Percentiles rank a stretch among this genome's conserved stretches.
Evolutionary conservation across 2,329 filamentous ascomycete genomes (phyloP).

Genomic region (Hypoxylon rubiginosum): DNA sequence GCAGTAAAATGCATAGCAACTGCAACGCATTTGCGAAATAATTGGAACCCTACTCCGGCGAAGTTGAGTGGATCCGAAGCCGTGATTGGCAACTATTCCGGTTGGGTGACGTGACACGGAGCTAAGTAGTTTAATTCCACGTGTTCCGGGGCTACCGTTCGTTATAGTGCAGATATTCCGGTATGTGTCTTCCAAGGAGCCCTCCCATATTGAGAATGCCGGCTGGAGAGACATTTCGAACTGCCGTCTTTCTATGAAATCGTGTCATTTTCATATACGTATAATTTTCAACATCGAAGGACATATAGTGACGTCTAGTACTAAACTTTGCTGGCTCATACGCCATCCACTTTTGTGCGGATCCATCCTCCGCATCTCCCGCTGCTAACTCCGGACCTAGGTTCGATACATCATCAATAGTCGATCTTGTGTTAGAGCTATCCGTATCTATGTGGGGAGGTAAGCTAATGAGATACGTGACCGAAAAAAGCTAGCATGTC

Average conservation of each 20-base stretch:
- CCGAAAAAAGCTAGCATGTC: background rate
- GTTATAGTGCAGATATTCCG: background rate
- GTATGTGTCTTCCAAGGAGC: background rate
- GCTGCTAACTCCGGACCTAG: background rate
- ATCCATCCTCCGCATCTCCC: background rate
- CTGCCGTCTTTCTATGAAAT: background rate
- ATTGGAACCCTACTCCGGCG: background rate
- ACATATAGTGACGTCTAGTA: background rate
- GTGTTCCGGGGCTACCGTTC: background rate
- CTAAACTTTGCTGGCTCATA: background rate
- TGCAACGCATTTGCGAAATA: background rate
- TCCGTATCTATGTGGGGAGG: background rate
- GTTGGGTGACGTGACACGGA: background rate
- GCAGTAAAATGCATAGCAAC: background rate
- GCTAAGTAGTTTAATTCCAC: slow-evolving; percentile 16
- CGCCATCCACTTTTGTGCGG: slow-evolving; percentile 9
- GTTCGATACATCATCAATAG: background rate
- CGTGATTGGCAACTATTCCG: background rate
- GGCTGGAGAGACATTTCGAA: background rate
- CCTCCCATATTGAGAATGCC: background rate
- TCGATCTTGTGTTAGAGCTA: background rate
- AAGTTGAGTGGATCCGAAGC: background rate
- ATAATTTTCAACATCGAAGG: background rate
- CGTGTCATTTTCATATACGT: background rate
- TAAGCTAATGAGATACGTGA: background rate